Evolutionary conservation across 495 filamentous ascomycete species (phyloP), one percentile per base, ranked within the genome.

Genomic region (Beverwykella pulmonaria): DNA sequence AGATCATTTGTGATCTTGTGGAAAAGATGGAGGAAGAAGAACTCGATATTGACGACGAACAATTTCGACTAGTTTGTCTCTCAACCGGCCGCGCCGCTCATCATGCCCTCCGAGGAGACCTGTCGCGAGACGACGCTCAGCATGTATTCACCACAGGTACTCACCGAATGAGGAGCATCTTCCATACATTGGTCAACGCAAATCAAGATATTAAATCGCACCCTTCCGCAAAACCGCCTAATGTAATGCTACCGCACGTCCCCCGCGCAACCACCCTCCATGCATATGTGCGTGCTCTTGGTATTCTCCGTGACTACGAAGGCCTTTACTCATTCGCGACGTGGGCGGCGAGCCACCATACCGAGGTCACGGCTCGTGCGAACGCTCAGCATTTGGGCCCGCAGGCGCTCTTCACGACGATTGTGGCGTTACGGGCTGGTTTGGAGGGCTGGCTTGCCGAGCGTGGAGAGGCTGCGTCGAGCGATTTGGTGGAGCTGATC

Each of bases 361-460:
- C 17, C 0, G 70, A 66, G 32, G 50, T 79, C 6, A 47, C 29
- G 0, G 52, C 36, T 23, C 48, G 67, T 29, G 54, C 61, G 0
- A 29, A 58, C 7, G 29, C 53, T 60, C 54, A 69, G 30, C 34
- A 62, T 22, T 83, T 81, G 53, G 84, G 84, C 0, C 69, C 72
- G 46, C 67, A 54, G 32, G 75, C 80, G 72, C 75, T 83, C 73
- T 78, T 82, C 44, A 78, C 76, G 26, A 81, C 79, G 15, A 46
- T 88, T 26, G 75, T 81, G 1, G 86, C 85, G n/a, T 60, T 82
- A 48, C 75, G 83, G 20, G 75, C 82, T 32, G 84, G 81, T 57
- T 69, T 87, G 27, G 85, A 88, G 63, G 76, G 79, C 19, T 55
- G 2, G 48, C 67, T 71, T 34, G 44, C 34, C n/a, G 12, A 41